Evolutionary conservation across 257 asterid species (phyloP).

Genomic region (Forsythia suspensa): DNA sequence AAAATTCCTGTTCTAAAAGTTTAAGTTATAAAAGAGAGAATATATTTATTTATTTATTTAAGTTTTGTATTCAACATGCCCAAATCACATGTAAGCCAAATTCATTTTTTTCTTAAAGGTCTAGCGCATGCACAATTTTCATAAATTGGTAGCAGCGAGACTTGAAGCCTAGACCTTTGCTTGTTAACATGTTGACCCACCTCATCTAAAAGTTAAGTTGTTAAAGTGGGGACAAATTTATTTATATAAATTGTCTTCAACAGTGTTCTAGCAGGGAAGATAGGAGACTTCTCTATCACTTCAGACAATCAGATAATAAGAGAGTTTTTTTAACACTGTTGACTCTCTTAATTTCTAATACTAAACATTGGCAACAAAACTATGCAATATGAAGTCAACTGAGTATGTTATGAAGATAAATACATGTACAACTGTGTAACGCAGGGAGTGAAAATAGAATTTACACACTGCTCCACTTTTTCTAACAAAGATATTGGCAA

Average conservation of each 20-base stretch:
- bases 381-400: neutral
- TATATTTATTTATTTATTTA: too few relatives aligned
- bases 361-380: neutral
- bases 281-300: neutral
- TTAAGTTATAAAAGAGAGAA: neutral
- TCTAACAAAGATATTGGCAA: neutral
- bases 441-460: neutral
- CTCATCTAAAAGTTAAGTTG: neutral
- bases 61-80: neutral
- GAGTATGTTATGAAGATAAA: neutral
- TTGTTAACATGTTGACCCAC: neutral
- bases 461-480: neutral
- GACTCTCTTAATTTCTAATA: neutral
- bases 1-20: neutral
- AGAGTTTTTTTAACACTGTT: neutral
- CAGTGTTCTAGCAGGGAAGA: constrained; percentile 1
- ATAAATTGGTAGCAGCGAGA: neutral
- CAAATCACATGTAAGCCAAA: neutral
- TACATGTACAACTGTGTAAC: constrained; percentile 1
- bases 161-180: neutral
- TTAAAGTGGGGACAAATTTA: neutral
- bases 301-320: constrained; percentile 9
- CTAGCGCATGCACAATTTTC: neutral
- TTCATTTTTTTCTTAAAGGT: neutral
- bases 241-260: neutral